phyloP scores from a whole-genome alignment of 805 yeast species.

The Ogataea naganishii region DNA sequence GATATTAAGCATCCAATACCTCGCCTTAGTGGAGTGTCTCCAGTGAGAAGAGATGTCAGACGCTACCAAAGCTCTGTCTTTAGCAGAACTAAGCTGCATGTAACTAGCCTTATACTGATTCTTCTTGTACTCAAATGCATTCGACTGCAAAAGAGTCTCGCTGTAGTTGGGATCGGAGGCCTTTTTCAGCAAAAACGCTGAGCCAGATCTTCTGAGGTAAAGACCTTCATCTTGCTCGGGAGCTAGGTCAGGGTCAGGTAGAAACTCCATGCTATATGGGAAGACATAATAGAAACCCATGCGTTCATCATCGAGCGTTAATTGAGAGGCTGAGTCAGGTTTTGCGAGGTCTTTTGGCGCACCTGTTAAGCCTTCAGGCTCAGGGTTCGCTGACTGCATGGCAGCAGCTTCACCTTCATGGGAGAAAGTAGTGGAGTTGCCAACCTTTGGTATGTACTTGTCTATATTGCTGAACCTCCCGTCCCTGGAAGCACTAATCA shows the following conservation, averaged over 20 bases:
- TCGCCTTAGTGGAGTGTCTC: constrained; percentile 53
- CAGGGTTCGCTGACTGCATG: not conserved
- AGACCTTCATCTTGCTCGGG: constrained; percentile 35
- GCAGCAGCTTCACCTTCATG: not conserved
- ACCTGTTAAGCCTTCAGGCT: constrained; percentile 1
- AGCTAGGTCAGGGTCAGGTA: constrained; percentile 19
- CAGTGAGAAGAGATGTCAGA: constrained; percentile 44
- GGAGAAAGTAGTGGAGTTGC: constrained; percentile 2
- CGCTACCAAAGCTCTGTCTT: constrained; percentile 43
- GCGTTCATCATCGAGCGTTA: constrained; percentile 20
- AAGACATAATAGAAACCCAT: constrained; percentile 21
- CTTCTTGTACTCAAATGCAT: constrained; percentile 33
- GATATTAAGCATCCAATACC: constrained; percentile 48
- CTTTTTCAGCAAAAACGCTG: constrained; percentile 11
- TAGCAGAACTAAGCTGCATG: constrained; percentile 33
- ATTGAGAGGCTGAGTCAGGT: constrained; percentile 5
- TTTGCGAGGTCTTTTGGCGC: constrained; percentile 4
- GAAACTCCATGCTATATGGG: constrained; percentile 14
- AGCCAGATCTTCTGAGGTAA: constrained; percentile 17
- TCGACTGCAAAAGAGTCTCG: constrained; percentile 21
- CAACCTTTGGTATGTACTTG: constrained; percentile 9
- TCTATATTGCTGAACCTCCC: constrained; percentile 12
- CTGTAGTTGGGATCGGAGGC: constrained; percentile 21
- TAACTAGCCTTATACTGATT: constrained; percentile 26
- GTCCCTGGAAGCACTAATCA: constrained; percentile 14